Percentiles rank a stretch among this genome's conserved stretches.
phyloP scores from a whole-genome alignment of 257 asterid species.

The Vinca minor region DNA sequence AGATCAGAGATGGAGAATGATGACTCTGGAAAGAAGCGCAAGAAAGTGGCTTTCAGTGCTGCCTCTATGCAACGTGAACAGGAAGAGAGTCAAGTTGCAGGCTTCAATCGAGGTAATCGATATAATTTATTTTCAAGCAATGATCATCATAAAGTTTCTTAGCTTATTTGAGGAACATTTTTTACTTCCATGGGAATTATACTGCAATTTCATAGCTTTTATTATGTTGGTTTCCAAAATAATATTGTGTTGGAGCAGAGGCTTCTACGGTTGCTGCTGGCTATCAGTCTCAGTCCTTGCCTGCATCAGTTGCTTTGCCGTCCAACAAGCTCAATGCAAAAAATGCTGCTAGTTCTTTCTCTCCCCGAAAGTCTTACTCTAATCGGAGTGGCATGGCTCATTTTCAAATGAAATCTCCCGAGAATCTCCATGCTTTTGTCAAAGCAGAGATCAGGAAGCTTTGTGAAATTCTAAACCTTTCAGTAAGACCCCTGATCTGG shows the following conservation, averaged over 20 bases:
- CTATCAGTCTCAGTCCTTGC: conserved; percentile 17
- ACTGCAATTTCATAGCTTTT: neutral
- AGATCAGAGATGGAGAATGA: conserved; percentile 29
- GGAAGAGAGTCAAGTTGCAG: conserved; percentile 19
- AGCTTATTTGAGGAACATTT: neutral
- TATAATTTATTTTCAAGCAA: neutral
- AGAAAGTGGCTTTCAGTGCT: conserved; percentile 30
- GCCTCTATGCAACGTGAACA: conserved; percentile 20
- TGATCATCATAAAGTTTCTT: neutral
- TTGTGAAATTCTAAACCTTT: conserved; percentile 31
- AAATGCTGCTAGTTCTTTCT: conserved; percentile 12
- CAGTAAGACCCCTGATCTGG: conserved; percentile 37
- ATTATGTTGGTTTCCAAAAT: neutral
- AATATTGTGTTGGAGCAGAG: conserved; percentile 4
- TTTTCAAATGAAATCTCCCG: conserved; percentile 25
- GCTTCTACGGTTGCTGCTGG: conserved; percentile 9
- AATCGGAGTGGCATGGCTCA: conserved; percentile 25
- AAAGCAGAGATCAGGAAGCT: conserved; percentile 32
- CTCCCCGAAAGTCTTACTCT: conserved; percentile 4
- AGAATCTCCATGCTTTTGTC: conserved; percentile 24
- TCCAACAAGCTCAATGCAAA: conserved; percentile 1
- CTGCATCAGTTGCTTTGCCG: conserved; percentile 9
- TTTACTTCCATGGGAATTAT: neutral
- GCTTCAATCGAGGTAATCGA: conserved; percentile 21
- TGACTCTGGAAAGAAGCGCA: conserved; percentile 49